Base-by-base conservation (phyloP, 2,329 filamentous ascomycete genomes). In the Nigrospora osmanthi region DNA sequence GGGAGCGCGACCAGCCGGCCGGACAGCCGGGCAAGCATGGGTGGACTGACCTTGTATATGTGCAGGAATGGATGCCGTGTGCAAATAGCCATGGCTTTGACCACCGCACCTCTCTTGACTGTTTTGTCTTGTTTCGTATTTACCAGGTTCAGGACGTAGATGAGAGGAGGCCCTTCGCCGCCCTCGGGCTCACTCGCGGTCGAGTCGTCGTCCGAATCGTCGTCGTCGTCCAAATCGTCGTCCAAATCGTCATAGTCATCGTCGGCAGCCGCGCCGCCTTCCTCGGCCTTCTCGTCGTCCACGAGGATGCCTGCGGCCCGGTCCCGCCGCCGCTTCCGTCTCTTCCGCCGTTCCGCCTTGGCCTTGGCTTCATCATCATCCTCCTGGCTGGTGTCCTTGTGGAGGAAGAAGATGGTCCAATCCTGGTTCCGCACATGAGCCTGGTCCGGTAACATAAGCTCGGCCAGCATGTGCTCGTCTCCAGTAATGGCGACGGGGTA, bases 21-120 rank as follows among this genome's bases (percentile, higher is more conserved):
- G 23, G 23, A 2, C 23, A 28, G 23, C 23, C 23, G 23, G 4
- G 23, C 23, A 28, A 28, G 23, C 23, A 17, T 38, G 44, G 45
- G 41, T 44, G 47, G 61, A 28, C 72, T 53, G 63, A 85, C 87
- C 78, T 98, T 98, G 72, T 98, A 98, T 52, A 98, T 98, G 67
- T 98, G 93, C 54, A 98, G 70, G 66, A 98, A 98, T 3, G 93
- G 90, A 71, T 98, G 93, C 37, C 93, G 77, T 9, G 93, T 98
- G 71, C 93, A 98, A 54, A 98, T 96, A 30, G 93, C 93, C 93
- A 98, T 98, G 36, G 93, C 89, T 63, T 97, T 97, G 47, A 97
- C 91, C 41, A 96, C 78, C 16, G 93, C 93, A 47, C 93, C 93
- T 76, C 93, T 83, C 67, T 93, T 94, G 40, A 88, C 88, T 16